Base-by-base conservation (phyloP, 371 early-diverging fungal species). In the Apophysomyces elegans region DNA sequence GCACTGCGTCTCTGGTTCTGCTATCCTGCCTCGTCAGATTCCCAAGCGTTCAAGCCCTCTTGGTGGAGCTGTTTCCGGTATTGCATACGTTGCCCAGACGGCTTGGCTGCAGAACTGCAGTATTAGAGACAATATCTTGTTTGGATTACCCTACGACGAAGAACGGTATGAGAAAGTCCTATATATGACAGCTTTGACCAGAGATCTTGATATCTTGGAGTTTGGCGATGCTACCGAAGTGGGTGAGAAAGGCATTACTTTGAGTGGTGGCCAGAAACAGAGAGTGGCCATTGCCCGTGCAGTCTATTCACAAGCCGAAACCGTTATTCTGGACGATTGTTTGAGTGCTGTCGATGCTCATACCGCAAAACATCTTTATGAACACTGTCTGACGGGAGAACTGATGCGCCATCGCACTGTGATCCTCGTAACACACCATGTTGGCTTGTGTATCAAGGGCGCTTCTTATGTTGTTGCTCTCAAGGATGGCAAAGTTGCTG, bases 201-300 rank as follows among this genome's bases (percentile, higher is more conserved):
- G 91, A 35, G 97, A 96, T 68, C 76, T 96, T 59, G 87, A 91
- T 43, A 91, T 88, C 37, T 71, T 96, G 32, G 83, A 84, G 12
- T 74, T 86, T 36, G 95, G 95, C 16, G 96, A 96, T 74, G 63
- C 81, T 68, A 95, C 95, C 0, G 92, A 93, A 74, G 87, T 95
- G 61, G 95, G 95, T 38, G 95, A 94, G 70, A 86, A 88, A 59
- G 95, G 95, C 6, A 85, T 94, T 37, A 91, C 91, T 2, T 76
- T 95, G 9, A 93, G 93, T 46, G 96, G 96, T 43, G 95, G 95
- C 1, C 91, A 92, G 72, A 86, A 88, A 71, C 92, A 50, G n/a
- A 50, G 54, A 50, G 54, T 50, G 54, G 84, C 88, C 11, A 79
- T 92, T 54, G 94, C 94, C 45, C 84, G 93, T 21, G 91, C 93